Evolutionary conservation across 495 filamentous ascomycete genomes (phyloP), one percentile per base, ranked within the genome.

Genomic region (Penicillium taxi): DNA sequence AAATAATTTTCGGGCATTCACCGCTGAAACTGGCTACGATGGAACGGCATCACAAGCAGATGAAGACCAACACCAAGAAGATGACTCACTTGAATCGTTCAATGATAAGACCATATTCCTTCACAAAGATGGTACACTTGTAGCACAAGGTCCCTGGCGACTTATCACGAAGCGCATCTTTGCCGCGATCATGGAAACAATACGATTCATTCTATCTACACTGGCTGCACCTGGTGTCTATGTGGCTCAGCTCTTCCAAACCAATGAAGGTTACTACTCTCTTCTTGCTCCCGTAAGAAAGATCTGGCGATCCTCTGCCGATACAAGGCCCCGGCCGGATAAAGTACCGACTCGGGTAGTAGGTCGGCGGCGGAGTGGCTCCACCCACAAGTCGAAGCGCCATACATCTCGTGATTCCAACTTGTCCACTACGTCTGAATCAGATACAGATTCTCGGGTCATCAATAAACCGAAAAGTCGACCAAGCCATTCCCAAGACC

Each of bases 261-360:
- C 94, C 48, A 80, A 87, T 19, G 59, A 81, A 41, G 88, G 88
- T 21, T 66, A 70, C 19, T 94, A 94, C 55, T 86, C 87, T 32
- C 75, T 80, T 11, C 53, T 84, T 32, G 56, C 65, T 33, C 82
- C 80, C 23, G 52, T 82, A 8, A 64, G 69, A 36, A 80, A 72
- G 39, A 58, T 84, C 6, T 68, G 75, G 40, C 68, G 72, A 30
- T 56, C 58, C 3, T 48, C 50, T 39, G 24, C 52, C 37, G 45
- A 42, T 22, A 33, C 20, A 32, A 55, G 47, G 35, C 33, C 23
- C 33, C 50, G 56, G 37, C 40, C 53, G 28, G 51, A 44, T 33
- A 67, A 58, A 44, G 54, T 45, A 37, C 26, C 44, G 26, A 42
- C 40, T 41, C 52, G 51, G 26, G 39, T 50, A 38, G 53, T 52